phyloP scores from a whole-genome alignment of 139 green algal genomes.

The Mesotaenium endlicherianum region DNA sequence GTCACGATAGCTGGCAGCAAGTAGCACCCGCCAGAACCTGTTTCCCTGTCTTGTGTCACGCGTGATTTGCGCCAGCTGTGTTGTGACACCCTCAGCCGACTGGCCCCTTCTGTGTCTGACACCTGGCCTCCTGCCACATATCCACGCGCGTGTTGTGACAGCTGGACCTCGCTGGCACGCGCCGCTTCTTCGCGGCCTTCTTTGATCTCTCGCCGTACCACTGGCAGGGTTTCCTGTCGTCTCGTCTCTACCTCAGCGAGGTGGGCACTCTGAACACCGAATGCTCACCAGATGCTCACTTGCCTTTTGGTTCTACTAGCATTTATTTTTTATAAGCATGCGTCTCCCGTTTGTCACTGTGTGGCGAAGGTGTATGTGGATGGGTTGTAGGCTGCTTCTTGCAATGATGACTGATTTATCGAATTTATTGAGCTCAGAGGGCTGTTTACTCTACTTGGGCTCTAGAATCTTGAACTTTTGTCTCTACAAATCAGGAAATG shows the following conservation, averaged over 20 bases:
- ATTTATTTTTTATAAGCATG: not conserved
- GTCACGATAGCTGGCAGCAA: not conserved
- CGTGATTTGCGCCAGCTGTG: not conserved
- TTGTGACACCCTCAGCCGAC: not conserved
- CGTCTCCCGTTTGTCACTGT: not conserved
- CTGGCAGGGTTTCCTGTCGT: conserved; percentile 96
- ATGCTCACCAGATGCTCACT: not conserved
- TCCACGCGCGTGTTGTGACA: conserved; percentile 13
- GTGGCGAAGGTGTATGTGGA: not conserved
- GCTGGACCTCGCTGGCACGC: conserved; percentile 68
- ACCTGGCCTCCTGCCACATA: not conserved
- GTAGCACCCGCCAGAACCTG: not conserved
- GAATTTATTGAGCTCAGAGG: not conserved
- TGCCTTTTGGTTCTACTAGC: not conserved
- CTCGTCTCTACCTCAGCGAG: conserved; percentile 22
- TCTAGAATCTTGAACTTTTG: not conserved
- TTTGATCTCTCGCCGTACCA: conserved; percentile 85
- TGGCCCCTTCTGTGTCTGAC: too few relatives aligned
- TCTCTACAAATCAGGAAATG: not conserved
- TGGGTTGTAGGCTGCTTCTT: not conserved
- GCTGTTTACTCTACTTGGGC: not conserved
- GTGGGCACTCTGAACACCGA: not conserved
- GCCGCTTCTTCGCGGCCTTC: conserved; percentile 94
- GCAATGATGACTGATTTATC: not conserved
- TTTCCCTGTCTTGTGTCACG: not conserved